Conservation (phyloP, 1,284 basidiomycete species). For the Xerocomus nothofagi region DNA sequence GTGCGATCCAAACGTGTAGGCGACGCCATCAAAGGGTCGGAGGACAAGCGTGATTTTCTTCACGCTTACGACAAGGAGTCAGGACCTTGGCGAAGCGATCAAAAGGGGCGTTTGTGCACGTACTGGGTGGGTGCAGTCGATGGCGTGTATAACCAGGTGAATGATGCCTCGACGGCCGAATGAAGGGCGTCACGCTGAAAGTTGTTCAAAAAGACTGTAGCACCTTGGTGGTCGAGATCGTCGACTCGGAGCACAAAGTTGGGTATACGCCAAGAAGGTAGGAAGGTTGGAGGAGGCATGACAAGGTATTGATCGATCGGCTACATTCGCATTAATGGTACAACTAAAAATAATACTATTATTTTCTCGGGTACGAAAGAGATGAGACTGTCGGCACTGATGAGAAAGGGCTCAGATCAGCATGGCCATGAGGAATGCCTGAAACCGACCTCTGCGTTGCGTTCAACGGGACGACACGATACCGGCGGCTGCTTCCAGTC, state of each 20-base stretch:
- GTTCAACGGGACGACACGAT: slow-evolving; percentile 28
- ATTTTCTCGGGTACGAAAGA: slow-evolving; percentile 1
- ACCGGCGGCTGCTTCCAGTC: slow-evolving; percentile 61
- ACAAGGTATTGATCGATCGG: background rate
- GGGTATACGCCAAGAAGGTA: slow-evolving; percentile 53
- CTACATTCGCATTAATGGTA: slow-evolving; percentile 3
- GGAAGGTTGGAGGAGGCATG: slow-evolving; percentile 32
- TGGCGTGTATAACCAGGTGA: slow-evolving; percentile 60
- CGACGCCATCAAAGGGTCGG: slow-evolving; percentile 64
- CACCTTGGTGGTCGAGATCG: slow-evolving; percentile 59
- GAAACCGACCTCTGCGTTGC: slow-evolving; percentile 18
- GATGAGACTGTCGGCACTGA: slow-evolving; percentile 1
- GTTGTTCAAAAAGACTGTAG: slow-evolving; percentile 53
- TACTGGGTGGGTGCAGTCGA: slow-evolving; percentile 57
- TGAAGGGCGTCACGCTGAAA: slow-evolving; percentile 49
- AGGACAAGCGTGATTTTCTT: slow-evolving; percentile 55
- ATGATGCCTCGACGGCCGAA: slow-evolving; percentile 53
- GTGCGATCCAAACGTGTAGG: slow-evolving; percentile 56
- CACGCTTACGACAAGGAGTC: slow-evolving; percentile 42
- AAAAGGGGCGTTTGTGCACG: slow-evolving; percentile 21
- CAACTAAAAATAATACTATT: slow-evolving; percentile 13
- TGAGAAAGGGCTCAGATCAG: background rate
- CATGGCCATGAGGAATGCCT: background rate
- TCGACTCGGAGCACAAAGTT: slow-evolving; percentile 56
- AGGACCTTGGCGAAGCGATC: background rate